Percentiles rank a stretch among this genome's conserved stretches.
Evolutionary conservation across 306 rosid genomes (phyloP).

Genomic region (Trifolium fragiferum): DNA sequence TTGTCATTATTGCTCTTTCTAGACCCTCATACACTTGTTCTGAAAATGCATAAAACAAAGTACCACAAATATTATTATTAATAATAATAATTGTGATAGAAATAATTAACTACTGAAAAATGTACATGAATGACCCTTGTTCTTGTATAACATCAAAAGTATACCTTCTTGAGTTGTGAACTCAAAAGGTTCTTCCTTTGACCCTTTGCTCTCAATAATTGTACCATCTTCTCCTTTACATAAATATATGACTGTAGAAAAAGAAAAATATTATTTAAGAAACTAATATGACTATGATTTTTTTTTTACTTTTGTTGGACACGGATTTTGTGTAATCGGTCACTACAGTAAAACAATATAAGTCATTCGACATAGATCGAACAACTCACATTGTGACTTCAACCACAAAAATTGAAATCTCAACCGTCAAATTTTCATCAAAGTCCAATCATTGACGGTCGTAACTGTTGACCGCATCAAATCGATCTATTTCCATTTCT

Average conservation of each 20-base stretch:
- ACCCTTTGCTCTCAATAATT: constrained; percentile 58
- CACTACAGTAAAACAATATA: neutral
- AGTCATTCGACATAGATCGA: neutral
- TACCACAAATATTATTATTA: neutral
- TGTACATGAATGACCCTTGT: constrained; percentile 16
- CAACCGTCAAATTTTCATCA: neutral
- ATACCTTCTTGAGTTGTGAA: constrained; percentile 62
- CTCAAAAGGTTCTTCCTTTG: constrained; percentile 62
- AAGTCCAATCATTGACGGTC: neutral
- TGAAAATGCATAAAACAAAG: constrained; percentile 42
- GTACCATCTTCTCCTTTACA: constrained; percentile 63
- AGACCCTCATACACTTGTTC: constrained; percentile 61
- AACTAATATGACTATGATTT: neutral
- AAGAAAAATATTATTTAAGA: constrained; percentile 3
- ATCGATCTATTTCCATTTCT: neutral
- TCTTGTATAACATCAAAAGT: constrained; percentile 20
- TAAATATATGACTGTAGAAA: constrained; percentile 52
- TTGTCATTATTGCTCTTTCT: constrained; percentile 70
- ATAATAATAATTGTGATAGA: neutral
- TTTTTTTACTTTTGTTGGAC: too few species aligned
- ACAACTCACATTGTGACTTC: neutral
- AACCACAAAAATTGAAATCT: neutral
- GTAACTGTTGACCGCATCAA: neutral
- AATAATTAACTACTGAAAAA: neutral
- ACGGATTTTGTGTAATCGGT: too few species aligned